phyloP scores from a whole-genome alignment of 257 asterid genomes.

The Dorcoceras hygrometricum region DNA sequence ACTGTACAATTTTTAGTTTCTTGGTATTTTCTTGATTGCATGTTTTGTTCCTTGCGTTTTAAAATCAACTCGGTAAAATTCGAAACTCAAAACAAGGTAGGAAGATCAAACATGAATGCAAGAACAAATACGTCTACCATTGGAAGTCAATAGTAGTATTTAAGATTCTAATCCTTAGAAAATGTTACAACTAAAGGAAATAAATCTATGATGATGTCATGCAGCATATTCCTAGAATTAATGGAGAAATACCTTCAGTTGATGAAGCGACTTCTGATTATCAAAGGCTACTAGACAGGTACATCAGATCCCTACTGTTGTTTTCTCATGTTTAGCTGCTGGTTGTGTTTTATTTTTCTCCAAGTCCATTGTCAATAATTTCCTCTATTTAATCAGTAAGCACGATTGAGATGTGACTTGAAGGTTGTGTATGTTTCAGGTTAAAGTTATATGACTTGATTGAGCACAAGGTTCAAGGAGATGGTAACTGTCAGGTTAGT shows the following conservation, averaged over 20 bases:
- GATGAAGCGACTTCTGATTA: slow-evolving; percentile 96
- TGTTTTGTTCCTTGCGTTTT: too few relatives aligned
- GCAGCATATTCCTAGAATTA: slow-evolving; percentile 93
- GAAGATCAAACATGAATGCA: too few relatives aligned
- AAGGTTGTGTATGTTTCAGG: slow-evolving; percentile 45
- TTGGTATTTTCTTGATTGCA: neutral
- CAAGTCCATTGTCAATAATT: too few relatives aligned
- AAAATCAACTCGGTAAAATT: too few relatives aligned
- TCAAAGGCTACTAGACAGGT: slow-evolving; percentile 95
- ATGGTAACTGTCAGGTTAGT: slow-evolving; percentile 96
- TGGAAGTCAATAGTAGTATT: too few relatives aligned
- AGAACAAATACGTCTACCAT: too few relatives aligned
- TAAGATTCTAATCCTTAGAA: slow-evolving; percentile 19
- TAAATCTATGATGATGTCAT: slow-evolving; percentile 30
- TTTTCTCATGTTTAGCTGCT: slow-evolving; percentile 9
- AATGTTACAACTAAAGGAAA: slow-evolving; percentile 3
- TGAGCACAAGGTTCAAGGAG: slow-evolving; percentile 94
- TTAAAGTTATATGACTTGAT: slow-evolving; percentile 76
- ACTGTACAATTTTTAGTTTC: neutral
- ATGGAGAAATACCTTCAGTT: slow-evolving; percentile 90
- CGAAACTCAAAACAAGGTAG: too few relatives aligned
- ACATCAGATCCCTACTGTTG: slow-evolving; percentile 28
- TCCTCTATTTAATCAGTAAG: neutral
- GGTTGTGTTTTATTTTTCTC: neutral
- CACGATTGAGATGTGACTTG: slow-evolving; percentile 23